Evolutionary conservation across 768 basidiomycete genomes (phyloP).

Genomic region (Pholiota microspora): DNA sequence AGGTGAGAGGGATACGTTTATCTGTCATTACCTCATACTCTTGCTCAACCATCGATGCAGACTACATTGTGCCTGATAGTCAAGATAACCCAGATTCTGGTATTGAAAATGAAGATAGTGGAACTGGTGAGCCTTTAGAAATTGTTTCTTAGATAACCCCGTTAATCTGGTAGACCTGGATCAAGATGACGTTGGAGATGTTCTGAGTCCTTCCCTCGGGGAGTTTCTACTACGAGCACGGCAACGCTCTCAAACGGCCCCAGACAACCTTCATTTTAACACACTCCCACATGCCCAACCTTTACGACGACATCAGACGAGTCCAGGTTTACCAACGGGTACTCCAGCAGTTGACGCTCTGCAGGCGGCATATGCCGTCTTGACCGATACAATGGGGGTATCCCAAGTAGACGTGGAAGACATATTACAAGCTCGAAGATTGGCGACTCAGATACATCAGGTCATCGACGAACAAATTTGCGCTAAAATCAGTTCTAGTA

Average conservation of each 20-base stretch:
- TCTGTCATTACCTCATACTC: neutral
- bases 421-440: conserved; percentile 41
- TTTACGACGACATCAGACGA: conserved; percentile 36
- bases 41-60: neutral
- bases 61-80: conserved; percentile 11
- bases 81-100: neutral
- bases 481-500: conserved; percentile 25
- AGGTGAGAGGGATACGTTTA: conserved; percentile 4
- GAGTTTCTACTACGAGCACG: conserved; percentile 12
- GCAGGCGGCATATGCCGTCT: conserved; percentile 39
- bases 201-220: conserved; percentile 18
- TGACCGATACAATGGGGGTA: conserved; percentile 31
- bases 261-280: conserved; percentile 7
- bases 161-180: neutral
- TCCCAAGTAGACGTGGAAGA: conserved; percentile 52
- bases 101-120: neutral
- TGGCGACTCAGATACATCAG: conserved; percentile 46
- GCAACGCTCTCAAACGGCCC: conserved; percentile 22
- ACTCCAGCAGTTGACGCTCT: conserved; percentile 39
- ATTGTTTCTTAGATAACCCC: neutral
- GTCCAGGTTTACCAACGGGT: conserved; percentile 5
- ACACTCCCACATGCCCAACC: conserved; percentile 2
- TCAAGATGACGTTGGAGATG: conserved; percentile 8
- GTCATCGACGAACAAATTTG: conserved; percentile 45
- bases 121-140: neutral